A percentile compares a stretch with the other conserved stretches of the same genome.
Conservation (phyloP, 2,329 filamentous ascomycete species). For the Lojkania enalia region DNA sequence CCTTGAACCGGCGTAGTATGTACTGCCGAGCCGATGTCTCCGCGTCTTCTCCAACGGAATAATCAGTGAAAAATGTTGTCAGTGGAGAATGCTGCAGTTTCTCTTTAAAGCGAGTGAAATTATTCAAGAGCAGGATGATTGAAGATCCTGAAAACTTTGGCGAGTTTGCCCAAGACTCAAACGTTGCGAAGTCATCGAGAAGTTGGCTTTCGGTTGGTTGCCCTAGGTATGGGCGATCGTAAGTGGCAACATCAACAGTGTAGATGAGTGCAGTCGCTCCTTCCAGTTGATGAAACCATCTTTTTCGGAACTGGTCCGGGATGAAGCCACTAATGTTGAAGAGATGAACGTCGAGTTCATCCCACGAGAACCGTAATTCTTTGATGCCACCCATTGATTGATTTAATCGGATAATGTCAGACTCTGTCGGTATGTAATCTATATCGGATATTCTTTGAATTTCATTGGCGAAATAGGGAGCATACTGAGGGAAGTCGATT, state of each 20-base stretch:
- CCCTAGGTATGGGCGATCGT: slow-evolving; percentile 36
- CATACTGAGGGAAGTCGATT: slow-evolving; percentile 42
- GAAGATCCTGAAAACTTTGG: slow-evolving; percentile 32
- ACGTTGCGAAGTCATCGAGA: slow-evolving; percentile 34
- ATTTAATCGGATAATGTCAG: slow-evolving; percentile 41
- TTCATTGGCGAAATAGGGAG: slow-evolving; percentile 38
- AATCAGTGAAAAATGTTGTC: slow-evolving; percentile 36
- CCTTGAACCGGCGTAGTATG: slow-evolving; percentile 36
- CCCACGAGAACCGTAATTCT: slow-evolving; percentile 42
- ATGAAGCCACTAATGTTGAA: slow-evolving; percentile 41
- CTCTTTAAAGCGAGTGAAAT: slow-evolving; percentile 39
- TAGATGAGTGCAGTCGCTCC: slow-evolving; percentile 37
- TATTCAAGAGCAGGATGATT: slow-evolving; percentile 41
- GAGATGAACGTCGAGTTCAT: slow-evolving; percentile 39
- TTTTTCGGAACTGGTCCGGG: slow-evolving; percentile 36
- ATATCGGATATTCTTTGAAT: slow-evolving; percentile 27
- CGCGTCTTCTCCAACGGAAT: slow-evolving; percentile 20
- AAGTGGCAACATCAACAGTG: slow-evolving; percentile 37
- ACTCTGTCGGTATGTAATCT: slow-evolving; percentile 38
- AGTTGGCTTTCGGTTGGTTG: slow-evolving; percentile 33
- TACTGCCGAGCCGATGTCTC: slow-evolving; percentile 37
- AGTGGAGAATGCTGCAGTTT: slow-evolving; percentile 37
- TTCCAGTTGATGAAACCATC: slow-evolving; percentile 44
- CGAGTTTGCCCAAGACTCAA: slow-evolving; percentile 36
- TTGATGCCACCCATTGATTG: slow-evolving; percentile 34